Conservation (phyloP, 306 rosid species). For the Mucuna pruriens region DNA sequence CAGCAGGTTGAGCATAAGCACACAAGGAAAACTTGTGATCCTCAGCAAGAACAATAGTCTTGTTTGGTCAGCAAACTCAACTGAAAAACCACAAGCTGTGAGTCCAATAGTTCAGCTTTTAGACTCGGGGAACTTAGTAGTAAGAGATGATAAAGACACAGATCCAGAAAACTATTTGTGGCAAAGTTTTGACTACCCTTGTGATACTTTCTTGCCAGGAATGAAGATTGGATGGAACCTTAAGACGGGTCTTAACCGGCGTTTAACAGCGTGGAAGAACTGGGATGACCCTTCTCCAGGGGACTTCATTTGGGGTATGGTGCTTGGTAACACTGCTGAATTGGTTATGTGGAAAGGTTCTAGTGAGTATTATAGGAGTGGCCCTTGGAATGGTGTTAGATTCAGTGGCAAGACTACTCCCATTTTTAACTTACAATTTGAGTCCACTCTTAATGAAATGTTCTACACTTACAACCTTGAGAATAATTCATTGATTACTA, state of each 20-base stretch:
- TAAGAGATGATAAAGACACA: not conserved
- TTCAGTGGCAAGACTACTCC: conserved; percentile 30
- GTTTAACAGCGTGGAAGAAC: conserved; percentile 51
- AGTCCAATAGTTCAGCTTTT: conserved; percentile 17
- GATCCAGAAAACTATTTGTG: not conserved
- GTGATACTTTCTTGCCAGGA: conserved; percentile 7
- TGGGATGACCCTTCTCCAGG: conserved; percentile 57
- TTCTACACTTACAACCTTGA: not conserved
- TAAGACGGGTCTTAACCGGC: conserved; percentile 39
- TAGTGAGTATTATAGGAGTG: conserved; percentile 12
- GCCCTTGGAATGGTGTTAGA: conserved; percentile 42
- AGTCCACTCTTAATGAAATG: conserved; percentile 29
- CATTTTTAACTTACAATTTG: not conserved
- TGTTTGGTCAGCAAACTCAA: conserved; percentile 47
- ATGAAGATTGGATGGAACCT: conserved; percentile 69
- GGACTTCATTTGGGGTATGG: conserved; percentile 35
- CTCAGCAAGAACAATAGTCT: conserved; percentile 4
- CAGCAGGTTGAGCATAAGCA: conserved; percentile 36
- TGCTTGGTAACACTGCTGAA: conserved; percentile 9
- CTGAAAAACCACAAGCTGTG: not conserved
- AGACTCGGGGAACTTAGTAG: conserved; percentile 12
- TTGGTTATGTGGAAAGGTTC: conserved; percentile 38
- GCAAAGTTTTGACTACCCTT: conserved; percentile 10
- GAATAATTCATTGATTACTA: conserved; percentile 26
- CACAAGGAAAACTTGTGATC: conserved; percentile 32